Conservation (phyloP, 139 green algal genomes). For the Coelastrella sp. region DNA sequence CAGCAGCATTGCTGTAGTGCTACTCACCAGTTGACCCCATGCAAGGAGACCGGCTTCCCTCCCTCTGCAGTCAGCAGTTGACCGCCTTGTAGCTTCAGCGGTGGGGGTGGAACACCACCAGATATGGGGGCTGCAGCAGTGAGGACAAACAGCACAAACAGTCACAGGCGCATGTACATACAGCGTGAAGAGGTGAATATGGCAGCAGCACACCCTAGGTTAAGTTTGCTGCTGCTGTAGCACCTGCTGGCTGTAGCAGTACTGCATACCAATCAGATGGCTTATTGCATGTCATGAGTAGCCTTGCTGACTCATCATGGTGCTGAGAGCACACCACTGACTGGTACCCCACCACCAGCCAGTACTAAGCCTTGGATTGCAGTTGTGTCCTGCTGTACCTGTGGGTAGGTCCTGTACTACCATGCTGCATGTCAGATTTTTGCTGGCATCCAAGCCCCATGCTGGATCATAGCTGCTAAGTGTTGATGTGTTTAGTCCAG, state of each 20-base stretch:
- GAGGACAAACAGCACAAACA: no score
- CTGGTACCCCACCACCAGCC: no score
- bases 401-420: conserved; percentile 2
- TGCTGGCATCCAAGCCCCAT: background rate
- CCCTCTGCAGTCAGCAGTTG: conserved; percentile 25
- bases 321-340: no score
- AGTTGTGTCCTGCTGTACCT: background rate
- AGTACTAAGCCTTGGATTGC: background rate
- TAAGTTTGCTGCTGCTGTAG: background rate
- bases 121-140: background rate
- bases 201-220: no score
- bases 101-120: background rate
- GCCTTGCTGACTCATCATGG: no score
- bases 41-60: conserved; percentile 8
- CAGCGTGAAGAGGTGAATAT: no score
- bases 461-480: conserved; percentile 4
- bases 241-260: background rate
- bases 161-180: no score
- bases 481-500: conserved; percentile 17
- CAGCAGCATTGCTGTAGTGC: background rate
- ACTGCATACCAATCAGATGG: no score
- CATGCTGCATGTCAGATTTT: conserved; percentile 10
- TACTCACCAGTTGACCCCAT: conserved; percentile 45
- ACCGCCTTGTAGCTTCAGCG: conserved; percentile 13
- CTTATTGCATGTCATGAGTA: no score